These are phyloP conservation scores for Apiotrichum gamsii DNA, from an alignment of 1,284 basidiomycete genomes.

Conservation along the genomic window DNA sequence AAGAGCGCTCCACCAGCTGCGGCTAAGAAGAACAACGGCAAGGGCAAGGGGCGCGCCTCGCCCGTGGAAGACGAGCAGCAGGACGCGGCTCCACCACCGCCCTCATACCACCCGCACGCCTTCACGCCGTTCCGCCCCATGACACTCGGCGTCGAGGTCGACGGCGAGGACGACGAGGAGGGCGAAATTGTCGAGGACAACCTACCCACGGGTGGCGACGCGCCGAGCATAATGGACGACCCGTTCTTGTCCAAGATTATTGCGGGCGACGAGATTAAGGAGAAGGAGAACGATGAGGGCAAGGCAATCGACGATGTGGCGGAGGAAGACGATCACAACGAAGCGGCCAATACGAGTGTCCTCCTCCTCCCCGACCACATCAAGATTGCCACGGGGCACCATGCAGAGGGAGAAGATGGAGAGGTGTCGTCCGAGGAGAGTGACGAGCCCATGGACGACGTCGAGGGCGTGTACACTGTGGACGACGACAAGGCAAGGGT, in stretches of 20 bases:
- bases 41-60: conserved; percentile 1
- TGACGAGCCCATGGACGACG: conserved; percentile 6
- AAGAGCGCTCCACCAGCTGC: no score
- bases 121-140: conserved; percentile 9
- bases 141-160: conserved; percentile 1
- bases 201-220: no score
- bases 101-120: neutral
- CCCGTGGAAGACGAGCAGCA: no score
- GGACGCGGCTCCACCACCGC: no score
- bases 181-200: neutral
- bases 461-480: conserved; percentile 35
- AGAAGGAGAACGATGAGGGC: neutral
- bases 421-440: conserved; percentile 9
- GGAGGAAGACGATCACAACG: no score
- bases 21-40: neutral
- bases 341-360: neutral
- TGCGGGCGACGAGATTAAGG: neutral
- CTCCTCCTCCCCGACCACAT: conserved; percentile 35
- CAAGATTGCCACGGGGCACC: conserved; percentile 8
- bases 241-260: no score
- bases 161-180: neutral
- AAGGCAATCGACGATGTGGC: neutral
- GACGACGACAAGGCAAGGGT: conserved; percentile 34
- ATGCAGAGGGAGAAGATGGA: no score
- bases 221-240: neutral